Evolutionary conservation across 208 protist genomes (phyloP), one percentile per base, ranked within the genome.

Genomic region (Acanthamoeba culbertsoni): DNA sequence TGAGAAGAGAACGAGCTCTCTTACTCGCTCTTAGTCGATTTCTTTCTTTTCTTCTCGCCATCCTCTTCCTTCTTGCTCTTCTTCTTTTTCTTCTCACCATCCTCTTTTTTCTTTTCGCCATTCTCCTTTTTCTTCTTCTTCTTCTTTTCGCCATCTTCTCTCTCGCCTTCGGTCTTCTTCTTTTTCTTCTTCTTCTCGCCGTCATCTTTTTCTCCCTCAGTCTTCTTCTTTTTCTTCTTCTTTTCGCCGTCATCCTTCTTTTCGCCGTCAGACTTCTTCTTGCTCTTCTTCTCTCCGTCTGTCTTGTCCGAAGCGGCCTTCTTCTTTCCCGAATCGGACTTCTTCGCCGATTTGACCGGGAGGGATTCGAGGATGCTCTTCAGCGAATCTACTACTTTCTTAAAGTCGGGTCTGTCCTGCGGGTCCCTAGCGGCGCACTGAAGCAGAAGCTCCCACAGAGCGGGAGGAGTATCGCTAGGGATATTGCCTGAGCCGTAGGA

Each of bases 141-240:
- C 7, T 42, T 42, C 71, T 82, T 20, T 7, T 10, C 42, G 16
- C 16, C 42, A 31, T 10, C 42, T 8, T 42, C 55, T 18, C 23
- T 16, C 42, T 55, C 46, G 7, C 6, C 46, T 10, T 20, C 55
- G n/a, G 40, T 89, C 51, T 35, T 89, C 79, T 89, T 89, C 51
- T 89, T 89, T 23, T 89, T 89, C 28, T 89, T 89, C 51, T 89
- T 89, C 79, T 89, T 89, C 51, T 89, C 65, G 33, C 65, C 37
- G 28, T 33, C 37, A 7, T 65, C 55, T 33, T 89, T 33, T 31
- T 65, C 40, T 33, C 65, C 43, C n/a, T 65, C 79, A 31, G 31
- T 65, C 79, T 63, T 89, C 51, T 57, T 57, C 53, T 62, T 65
- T 33, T 89, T 88, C 77, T 88, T 88, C 77, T 88, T 88, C 77